Conservation (phyloP, 164 flowering plant genomes). For the Chimonanthus praecox region DNA sequence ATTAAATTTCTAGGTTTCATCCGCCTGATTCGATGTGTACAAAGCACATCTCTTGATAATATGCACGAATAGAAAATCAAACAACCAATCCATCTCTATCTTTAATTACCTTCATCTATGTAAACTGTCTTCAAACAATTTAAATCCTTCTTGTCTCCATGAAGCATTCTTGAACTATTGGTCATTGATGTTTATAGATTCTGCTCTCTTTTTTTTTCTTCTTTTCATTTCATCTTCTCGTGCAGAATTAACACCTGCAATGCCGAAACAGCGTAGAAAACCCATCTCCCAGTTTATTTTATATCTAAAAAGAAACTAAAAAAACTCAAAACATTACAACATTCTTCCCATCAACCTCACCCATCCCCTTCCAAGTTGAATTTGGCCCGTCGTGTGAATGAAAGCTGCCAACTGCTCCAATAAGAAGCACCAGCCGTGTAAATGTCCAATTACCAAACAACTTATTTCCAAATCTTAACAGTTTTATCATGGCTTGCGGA, state of each 20-base stretch:
- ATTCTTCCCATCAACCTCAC: neutral
- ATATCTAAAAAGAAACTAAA: neutral
- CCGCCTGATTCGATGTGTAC: no score
- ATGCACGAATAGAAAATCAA: neutral
- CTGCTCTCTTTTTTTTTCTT: neutral
- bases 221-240: neutral
- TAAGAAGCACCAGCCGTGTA: neutral
- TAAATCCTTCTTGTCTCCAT: neutral
- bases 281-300: conserved; percentile 14
- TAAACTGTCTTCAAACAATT: neutral
- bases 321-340: neutral
- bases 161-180: neutral
- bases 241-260: neutral
- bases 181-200: neutral
- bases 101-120: neutral
- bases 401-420: conserved; percentile 2
- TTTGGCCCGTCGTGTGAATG: neutral
- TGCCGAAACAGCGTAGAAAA: neutral
- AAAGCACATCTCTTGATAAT: neutral
- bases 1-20: no score
- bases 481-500: conserved; percentile 92
- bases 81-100: neutral
- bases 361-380: neutral
- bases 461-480: conserved; percentile 85
- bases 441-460: neutral